These are phyloP conservation scores for Verbena officinalis DNA, from an alignment of 257 asterid genomes.

Conservation along the genomic window DNA sequence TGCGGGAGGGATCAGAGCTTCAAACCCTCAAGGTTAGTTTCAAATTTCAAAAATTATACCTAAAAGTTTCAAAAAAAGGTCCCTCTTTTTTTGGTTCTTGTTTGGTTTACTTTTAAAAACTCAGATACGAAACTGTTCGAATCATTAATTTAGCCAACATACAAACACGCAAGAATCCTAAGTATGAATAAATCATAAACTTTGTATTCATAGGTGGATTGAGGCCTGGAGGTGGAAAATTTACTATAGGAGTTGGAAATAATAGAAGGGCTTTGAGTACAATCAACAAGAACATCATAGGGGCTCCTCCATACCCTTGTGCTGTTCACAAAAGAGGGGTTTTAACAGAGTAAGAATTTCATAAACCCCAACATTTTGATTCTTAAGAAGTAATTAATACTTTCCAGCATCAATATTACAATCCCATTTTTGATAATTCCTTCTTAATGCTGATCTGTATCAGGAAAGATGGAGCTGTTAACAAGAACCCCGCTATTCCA, in stretches of 20 bases:
- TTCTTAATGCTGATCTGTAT: constrained; percentile 26
- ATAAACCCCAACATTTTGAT: neutral
- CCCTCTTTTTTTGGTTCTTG: neutral
- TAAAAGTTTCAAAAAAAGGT: neutral
- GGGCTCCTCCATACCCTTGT: constrained; percentile 55
- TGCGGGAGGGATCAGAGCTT: constrained; percentile 49
- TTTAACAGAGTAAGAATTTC: constrained; percentile 57
- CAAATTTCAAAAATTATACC: constrained; percentile 25
- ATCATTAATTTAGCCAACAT: constrained; percentile 16
- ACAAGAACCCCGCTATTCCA: constrained; percentile 43
- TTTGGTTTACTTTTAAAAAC: neutral
- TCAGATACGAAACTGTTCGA: neutral
- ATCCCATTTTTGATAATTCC: neutral
- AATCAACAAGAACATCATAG: constrained; percentile 60
- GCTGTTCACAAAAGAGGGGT: constrained; percentile 67
- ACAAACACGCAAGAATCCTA: neutral
- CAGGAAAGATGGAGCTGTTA: constrained; percentile 50
- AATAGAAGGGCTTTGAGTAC: constrained; percentile 78
- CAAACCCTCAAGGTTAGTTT: constrained; percentile 58
- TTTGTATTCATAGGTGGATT: constrained; percentile 41
- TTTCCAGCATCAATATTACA: neutral
- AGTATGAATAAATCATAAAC: neutral
- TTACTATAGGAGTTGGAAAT: constrained; percentile 32
- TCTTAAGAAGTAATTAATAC: neutral
- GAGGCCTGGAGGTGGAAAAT: constrained; percentile 41